Base-by-base conservation (phyloP, 1,139 yeast genomes). In the Casaregolazyma lundiana region DNA sequence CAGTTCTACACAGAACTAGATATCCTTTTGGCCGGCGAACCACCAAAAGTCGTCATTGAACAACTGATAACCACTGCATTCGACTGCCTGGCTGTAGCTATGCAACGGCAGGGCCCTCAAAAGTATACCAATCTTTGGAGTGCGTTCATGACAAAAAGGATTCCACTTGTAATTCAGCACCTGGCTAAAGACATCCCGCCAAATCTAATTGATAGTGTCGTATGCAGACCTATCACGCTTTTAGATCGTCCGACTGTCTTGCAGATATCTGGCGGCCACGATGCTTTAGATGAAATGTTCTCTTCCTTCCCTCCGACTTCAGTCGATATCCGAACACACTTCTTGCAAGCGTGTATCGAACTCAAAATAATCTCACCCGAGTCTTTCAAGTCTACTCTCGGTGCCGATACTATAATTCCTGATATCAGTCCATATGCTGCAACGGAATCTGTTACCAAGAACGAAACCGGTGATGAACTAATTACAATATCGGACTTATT, bases 301-400 rank as follows among this genome's bases (percentile, higher is more conserved):
- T 58, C 71, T 1, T 62, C 71, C 0, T 73, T 72, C 51, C 76
- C 78, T 1, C 63, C 76, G 1, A 69, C 76, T 1, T 67, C 71
- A 29, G 60, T 68, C 19, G 82, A 77, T 55, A 67, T 80, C 2
- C 71, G 84, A 43, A 81, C 77, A 51, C 76, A 72, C 16, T 79
- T 84, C 48, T 60, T 81, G 17, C 77, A 76, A 53, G 70, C 77
- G 13, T 72, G 83, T 51, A 67, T 78, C 16, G 70, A 76, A 24
- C 53, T 75, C 30, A 66, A 66, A 2, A 54, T 76, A 15, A 65
- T 73, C 18, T 70, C 71, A 2, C 65, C 69, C 1, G 66, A 68
- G 13, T 61, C 75, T 7, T 71, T 76, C 49, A 73, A 70, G 45
- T 67, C 70, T 34, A 69, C 77, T 26, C 68, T 79, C 43, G 74